These are phyloP conservation scores for Afroboletus lepidellus DNA, from an alignment of 1,284 basidiomycete genomes.

Conservation along the genomic window DNA sequence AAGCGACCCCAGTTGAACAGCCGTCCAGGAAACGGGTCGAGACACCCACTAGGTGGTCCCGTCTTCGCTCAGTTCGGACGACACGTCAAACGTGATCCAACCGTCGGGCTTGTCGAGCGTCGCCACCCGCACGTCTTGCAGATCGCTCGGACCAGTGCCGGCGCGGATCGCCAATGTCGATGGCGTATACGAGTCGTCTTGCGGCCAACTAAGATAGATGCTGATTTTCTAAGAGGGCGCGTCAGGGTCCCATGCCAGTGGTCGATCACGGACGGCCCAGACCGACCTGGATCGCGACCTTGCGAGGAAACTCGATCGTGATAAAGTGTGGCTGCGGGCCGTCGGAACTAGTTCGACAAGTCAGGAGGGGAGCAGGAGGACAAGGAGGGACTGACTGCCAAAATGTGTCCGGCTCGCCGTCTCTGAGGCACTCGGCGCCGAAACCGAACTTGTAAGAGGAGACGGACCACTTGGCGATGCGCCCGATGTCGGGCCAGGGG, in stretches of 20 bases:
- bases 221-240: conserved; percentile 74
- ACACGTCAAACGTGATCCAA: conserved; percentile 91
- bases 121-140: conserved; percentile 88
- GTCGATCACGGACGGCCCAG: not conserved
- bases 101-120: conserved; percentile 90
- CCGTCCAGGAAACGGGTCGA: not conserved
- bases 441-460: conserved; percentile 97
- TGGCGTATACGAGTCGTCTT: conserved; percentile 98
- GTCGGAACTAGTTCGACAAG: conserved; percentile 71
- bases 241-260: not conserved
- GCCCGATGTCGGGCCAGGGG: conserved; percentile 78
- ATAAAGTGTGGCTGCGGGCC: conserved; percentile 97
- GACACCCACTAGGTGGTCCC: conserved; percentile 62
- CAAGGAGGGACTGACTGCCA: conserved; percentile 83
- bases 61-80: conserved; percentile 75
- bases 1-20: conserved; percentile 2
- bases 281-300: conserved; percentile 82
- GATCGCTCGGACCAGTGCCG: conserved; percentile 88
- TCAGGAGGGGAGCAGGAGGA: not conserved
- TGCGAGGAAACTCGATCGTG: conserved; percentile 89
- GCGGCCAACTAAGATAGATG: conserved; percentile 81
- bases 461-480: conserved; percentile 92
- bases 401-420: conserved; percentile 88
- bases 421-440: conserved; percentile 88
- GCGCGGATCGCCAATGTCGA: conserved; percentile 87